Percentiles rank a stretch among this genome's conserved stretches.
Conservation (phyloP, 352 stramenopile species). For the Pilasporangium apinafurcum region DNA sequence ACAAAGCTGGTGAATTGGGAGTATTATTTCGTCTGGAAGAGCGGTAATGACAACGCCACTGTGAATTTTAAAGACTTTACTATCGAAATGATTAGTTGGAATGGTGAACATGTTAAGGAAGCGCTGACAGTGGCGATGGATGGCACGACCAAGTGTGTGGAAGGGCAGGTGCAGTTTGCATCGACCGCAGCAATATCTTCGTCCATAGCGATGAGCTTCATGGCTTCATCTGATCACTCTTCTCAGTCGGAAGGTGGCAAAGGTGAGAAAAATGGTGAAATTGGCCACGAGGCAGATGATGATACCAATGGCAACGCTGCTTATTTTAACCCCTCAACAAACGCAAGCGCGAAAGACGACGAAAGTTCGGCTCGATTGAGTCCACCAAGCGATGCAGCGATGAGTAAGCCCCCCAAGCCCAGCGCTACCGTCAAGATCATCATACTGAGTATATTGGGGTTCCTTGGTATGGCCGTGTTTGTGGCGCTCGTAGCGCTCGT, state of each 20-base stretch:
- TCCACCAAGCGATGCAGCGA: conserved; percentile 1
- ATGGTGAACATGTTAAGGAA: conserved; percentile 45
- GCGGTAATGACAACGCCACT: conserved; percentile 23
- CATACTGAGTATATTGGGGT: conserved; percentile 13
- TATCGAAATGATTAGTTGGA: conserved; percentile 37
- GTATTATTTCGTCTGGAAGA: conserved; percentile 64
- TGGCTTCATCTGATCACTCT: neutral
- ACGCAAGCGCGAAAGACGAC: neutral
- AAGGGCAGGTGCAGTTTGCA: conserved; percentile 39
- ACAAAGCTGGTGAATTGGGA: conserved; percentile 55
- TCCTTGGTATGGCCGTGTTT: conserved; percentile 14
- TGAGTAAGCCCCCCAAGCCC: conserved; percentile 4
- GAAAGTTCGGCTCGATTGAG: conserved; percentile 4
- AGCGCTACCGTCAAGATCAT: conserved; percentile 19
- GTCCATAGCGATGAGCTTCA: neutral
- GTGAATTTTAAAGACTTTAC: conserved; percentile 32
- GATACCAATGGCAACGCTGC: neutral
- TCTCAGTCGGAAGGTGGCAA: neutral
- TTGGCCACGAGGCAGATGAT: neutral
- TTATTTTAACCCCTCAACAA: neutral
- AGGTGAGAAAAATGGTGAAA: neutral
- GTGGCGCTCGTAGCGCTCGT: conserved; percentile 15
- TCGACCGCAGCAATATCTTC: neutral
- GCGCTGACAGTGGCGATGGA: conserved; percentile 46
- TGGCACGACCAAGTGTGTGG: conserved; percentile 34